phyloP scores from a whole-genome alignment of 169 alveolate genomes.

The Plasmodium relictum region DNA sequence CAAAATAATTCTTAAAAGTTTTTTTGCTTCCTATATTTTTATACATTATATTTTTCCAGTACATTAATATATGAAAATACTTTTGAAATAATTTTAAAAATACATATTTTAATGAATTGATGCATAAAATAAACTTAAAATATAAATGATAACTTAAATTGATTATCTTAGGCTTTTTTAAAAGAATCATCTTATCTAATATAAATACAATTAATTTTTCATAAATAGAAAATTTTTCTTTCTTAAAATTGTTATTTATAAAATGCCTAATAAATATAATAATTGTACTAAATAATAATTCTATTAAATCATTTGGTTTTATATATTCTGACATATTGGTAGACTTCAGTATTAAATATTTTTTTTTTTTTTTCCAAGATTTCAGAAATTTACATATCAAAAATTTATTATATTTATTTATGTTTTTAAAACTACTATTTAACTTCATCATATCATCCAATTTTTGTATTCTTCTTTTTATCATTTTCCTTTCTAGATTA shows the following conservation, averaged over 20 bases:
- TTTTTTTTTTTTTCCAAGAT: constrained; percentile 34
- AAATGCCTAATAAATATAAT: constrained; percentile 8
- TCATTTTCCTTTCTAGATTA: constrained; percentile 31
- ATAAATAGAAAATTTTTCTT: background rate
- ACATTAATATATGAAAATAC: constrained; percentile 55
- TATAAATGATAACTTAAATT: constrained; percentile 27
- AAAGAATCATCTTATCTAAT: constrained; percentile 38
- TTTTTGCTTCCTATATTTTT: constrained; percentile 17
- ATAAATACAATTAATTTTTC: constrained; percentile 36
- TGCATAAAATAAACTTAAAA: constrained; percentile 34
- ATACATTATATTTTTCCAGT: constrained; percentile 42
- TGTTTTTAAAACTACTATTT: constrained; percentile 29
- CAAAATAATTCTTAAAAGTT: constrained; percentile 55
- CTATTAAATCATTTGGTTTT: constrained; percentile 36
- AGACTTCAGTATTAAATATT: constrained; percentile 30
- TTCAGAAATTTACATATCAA: constrained; percentile 19
- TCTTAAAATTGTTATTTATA: background rate
- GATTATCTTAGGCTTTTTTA: constrained; percentile 35
- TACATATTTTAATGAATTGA: constrained; percentile 22
- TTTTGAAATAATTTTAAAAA: constrained; percentile 22
- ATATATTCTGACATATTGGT: constrained; percentile 16
- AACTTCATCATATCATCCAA: constrained; percentile 34
- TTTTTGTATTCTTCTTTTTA: constrained; percentile 56
- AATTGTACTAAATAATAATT: constrained; percentile 21
- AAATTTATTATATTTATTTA: constrained; percentile 53